Conservation (phyloP, 202 grass and related monocot genomes). For the Musa balbisiana region DNA sequence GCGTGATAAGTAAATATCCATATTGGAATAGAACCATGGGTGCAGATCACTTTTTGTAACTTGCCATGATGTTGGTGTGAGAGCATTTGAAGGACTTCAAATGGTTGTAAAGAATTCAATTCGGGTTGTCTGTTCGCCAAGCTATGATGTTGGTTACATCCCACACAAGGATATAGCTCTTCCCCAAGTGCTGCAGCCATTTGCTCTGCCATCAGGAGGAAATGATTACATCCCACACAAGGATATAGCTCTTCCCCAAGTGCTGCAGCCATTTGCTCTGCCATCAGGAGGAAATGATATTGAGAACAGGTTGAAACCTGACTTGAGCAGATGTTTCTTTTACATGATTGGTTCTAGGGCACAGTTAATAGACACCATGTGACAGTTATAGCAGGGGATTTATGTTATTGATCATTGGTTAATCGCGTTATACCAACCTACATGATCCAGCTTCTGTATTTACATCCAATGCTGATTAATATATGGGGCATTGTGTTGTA, state of each 20-base stretch:
- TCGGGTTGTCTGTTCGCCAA: slow-evolving; percentile 81
- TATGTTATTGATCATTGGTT: not conserved
- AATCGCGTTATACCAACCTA: not conserved
- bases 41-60: slow-evolving; percentile 91
- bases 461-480: not conserved
- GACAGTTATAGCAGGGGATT: not conserved
- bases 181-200: slow-evolving; percentile 91
- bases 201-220: slow-evolving; percentile 87
- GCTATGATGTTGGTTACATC: slow-evolving; percentile 84
- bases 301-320: slow-evolving; percentile 59
- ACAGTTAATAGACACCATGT: not conserved
- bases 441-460: not conserved
- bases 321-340: not conserved
- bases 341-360: too few relatives aligned
- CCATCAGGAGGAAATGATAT: slow-evolving; percentile 89
- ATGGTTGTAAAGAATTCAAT: slow-evolving; percentile 86
- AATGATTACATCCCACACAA: slow-evolving; percentile 97
- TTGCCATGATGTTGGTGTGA: slow-evolving; percentile 95
- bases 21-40: slow-evolving; percentile 95
- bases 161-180: slow-evolving; percentile 86
- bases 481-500: not conserved
- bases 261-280: slow-evolving; percentile 93
- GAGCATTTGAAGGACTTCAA: slow-evolving; percentile 82
- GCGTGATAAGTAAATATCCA: slow-evolving; percentile 86
- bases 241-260: slow-evolving; percentile 86